Percentiles rank a stretch among this genome's conserved stretches.
Evolutionary conservation across 768 basidiomycete genomes (phyloP).

Genomic region (Amylocystis lapponica): DNA sequence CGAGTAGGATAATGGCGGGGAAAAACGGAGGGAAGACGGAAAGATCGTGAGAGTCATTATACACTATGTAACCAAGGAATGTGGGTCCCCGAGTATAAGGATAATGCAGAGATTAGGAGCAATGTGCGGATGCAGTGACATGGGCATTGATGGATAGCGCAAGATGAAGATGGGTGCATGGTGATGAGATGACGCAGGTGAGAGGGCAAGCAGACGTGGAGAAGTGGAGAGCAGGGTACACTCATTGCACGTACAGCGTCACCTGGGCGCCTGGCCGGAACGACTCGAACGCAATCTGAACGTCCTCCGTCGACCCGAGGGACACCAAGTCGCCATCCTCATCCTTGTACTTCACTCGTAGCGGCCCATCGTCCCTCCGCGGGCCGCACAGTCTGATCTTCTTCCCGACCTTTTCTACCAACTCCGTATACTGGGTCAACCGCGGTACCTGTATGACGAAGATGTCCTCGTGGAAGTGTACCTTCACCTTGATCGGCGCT

Average conservation of each 20-base stretch:
- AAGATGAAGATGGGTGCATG: not conserved
- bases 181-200: slow-evolving; percentile 8
- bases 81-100: slow-evolving; percentile 20
- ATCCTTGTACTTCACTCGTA: slow-evolving; percentile 85
- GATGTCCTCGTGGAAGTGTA: slow-evolving; percentile 91
- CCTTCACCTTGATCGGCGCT: slow-evolving; percentile 80
- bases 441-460: slow-evolving; percentile 90
- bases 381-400: slow-evolving; percentile 93
- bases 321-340: slow-evolving; percentile 91
- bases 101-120: slow-evolving; percentile 12
- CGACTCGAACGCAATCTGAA: slow-evolving; percentile 90
- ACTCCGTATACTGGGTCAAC: slow-evolving; percentile 69
- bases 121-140: slow-evolving; percentile 1
- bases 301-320: slow-evolving; percentile 86
- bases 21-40: slow-evolving; percentile 1
- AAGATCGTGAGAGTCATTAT: slow-evolving; percentile 16
- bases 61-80: slow-evolving; percentile 15
- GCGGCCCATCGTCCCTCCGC: slow-evolving; percentile 67
- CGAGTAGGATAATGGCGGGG: slow-evolving; percentile 4
- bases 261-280: slow-evolving; percentile 77
- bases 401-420: slow-evolving; percentile 85
- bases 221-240: not conserved
- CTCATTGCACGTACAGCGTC: slow-evolving; percentile 72
- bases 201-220: not conserved
- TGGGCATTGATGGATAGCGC: slow-evolving; percentile 1